Evolutionary conservation across 129 eudicot genomes (phyloP), one percentile per base, ranked within the genome.

Genomic region (Apium graveolens): DNA sequence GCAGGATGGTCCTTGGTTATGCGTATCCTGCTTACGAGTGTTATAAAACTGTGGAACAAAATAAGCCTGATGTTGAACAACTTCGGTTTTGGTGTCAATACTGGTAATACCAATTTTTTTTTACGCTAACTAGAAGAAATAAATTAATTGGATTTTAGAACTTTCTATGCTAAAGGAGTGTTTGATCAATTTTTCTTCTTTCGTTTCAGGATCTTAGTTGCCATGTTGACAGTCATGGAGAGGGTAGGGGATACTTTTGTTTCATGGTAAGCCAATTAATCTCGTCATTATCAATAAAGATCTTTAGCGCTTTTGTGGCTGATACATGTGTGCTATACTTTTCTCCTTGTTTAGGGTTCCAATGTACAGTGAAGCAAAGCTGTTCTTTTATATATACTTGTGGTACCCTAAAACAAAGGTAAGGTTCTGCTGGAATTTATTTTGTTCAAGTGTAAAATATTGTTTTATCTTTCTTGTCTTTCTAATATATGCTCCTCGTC

Each of bases 81-180:
- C 93, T 93, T 46, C 97, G 96, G 10, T 93, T 93, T 86, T 93
- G 97, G 98, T 93, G 97, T 85, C 98, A 93, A 68, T 93, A 91
- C 82, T 93, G 98, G 98, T 93, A 89, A 27, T 65, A 26, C 16
- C 31, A 20, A 32, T 14, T 3, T 14, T 31, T 14, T 39, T 38
- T 31, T 66, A 32, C 6, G 41, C 72, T 66, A 13, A 31, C 16
- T 3, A 60, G 16, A 60, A n/a, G 32, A 4, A n/a, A 26, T 60
- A 3, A 12, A 31, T 66, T 66, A 12, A 31, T 16, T 7, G 34
- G 24, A 66, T 11, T 29, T 63, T 66, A 5, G 2, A 13, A 31
- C 1, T 29, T 65, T 29, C 20, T 13, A 32, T 31, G 72, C 21
- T 14, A 66, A 31, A 63, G 38, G 21, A 66, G 24, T 66, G 39